These are phyloP conservation scores for Colletotrichum endophyticum DNA, from an alignment of 2,329 filamentous ascomycete genomes.

Conservation along the genomic window DNA sequence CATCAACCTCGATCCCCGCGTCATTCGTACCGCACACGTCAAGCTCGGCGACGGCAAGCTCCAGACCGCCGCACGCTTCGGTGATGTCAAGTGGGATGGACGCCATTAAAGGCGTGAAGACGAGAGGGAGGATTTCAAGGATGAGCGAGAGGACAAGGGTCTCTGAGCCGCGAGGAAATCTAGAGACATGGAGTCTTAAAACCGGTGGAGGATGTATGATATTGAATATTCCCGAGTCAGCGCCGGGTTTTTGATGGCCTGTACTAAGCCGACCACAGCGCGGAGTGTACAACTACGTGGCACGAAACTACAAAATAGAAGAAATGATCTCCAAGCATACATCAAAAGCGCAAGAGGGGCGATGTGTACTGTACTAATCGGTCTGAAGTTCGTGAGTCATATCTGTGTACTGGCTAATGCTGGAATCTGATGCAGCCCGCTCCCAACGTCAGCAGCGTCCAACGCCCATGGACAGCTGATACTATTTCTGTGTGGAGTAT, in stretches of 20 bases:
- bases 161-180: neutral
- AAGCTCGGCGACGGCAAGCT: slow-evolving; percentile 76
- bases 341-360: neutral
- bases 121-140: neutral
- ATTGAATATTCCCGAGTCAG: neutral
- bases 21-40: slow-evolving; percentile 87
- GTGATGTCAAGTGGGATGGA: slow-evolving; percentile 52
- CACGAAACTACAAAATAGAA: slow-evolving; percentile 1
- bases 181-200: neutral
- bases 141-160: neutral
- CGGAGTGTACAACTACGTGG: slow-evolving; percentile 13
- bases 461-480: neutral
- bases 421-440: slow-evolving; percentile 6
- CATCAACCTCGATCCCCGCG: slow-evolving; percentile 83
- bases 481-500: neutral
- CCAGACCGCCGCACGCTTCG: slow-evolving; percentile 54
- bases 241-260: neutral
- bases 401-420: slow-evolving; percentile 15
- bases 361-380: neutral
- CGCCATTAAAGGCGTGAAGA: neutral
- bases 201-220: slow-evolving; percentile 12
- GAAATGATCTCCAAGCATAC: neutral
- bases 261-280: neutral
- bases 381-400: neutral
- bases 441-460: neutral